Evolutionary conservation across 2,329 filamentous ascomycete species (phyloP).

Genomic region (Phialophora macrospora): DNA sequence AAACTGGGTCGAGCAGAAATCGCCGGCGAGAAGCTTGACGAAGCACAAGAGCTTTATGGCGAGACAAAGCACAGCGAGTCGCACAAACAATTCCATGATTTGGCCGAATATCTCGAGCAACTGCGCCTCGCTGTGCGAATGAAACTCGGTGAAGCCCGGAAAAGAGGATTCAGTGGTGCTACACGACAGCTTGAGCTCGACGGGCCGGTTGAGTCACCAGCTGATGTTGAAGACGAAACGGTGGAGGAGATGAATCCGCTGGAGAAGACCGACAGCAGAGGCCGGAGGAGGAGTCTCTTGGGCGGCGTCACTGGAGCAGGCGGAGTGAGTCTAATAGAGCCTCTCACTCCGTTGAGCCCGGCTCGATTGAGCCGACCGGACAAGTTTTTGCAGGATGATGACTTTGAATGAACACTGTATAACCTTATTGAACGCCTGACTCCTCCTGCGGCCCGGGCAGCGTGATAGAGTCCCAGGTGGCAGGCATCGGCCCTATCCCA

Average conservation of each 20-base stretch:
- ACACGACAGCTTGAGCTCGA: constrained; percentile 30
- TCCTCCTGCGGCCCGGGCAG: neutral
- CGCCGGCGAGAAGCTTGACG: constrained; percentile 75
- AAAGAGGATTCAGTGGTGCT: constrained; percentile 35
- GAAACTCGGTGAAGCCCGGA: constrained; percentile 49
- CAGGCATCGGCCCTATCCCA: neutral
- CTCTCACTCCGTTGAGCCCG: constrained; percentile 56
- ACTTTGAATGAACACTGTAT: constrained; percentile 51
- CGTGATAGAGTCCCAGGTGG: neutral
- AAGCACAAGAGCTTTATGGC: constrained; percentile 64
- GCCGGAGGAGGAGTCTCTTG: constrained; percentile 26
- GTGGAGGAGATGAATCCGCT: constrained; percentile 36
- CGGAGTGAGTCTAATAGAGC: constrained; percentile 51
- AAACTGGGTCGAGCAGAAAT: constrained; percentile 75
- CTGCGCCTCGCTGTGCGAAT: constrained; percentile 51
- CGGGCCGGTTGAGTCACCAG: constrained; percentile 51
- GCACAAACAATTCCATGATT: constrained; percentile 56
- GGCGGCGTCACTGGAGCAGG: constrained; percentile 34
- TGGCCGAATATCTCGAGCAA: constrained; percentile 55
- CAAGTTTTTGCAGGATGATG: constrained; percentile 49
- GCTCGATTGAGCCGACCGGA: constrained; percentile 43
- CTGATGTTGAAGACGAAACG: constrained; percentile 40
- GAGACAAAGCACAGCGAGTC: constrained; percentile 49
- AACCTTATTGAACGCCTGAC: neutral
- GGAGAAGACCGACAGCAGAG: constrained; percentile 32